These are phyloP conservation scores for Nigrospora oryzae DNA, from an alignment of 2,329 filamentous ascomycete genomes.

Conservation along the genomic window DNA sequence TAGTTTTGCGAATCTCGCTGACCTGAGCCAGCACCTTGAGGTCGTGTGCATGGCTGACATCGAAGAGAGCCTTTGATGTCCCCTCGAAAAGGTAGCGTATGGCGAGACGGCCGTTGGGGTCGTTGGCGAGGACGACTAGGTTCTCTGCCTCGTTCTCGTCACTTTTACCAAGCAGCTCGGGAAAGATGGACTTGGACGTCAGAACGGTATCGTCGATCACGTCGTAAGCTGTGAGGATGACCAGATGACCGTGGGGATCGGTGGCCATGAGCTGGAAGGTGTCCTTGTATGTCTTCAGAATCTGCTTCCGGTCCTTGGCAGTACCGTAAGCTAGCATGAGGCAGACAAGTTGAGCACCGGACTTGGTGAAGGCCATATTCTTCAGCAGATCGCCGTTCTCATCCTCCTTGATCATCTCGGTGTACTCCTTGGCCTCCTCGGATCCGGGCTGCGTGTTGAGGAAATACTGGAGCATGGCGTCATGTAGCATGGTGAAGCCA, in stretches of 20 bases:
- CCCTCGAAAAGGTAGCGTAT: conserved; percentile 77
- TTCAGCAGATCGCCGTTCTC: conserved; percentile 85
- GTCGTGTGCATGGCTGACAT: conserved; percentile 53
- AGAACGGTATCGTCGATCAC: conserved; percentile 92
- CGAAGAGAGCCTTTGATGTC: conserved; percentile 52
- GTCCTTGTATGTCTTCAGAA: conserved; percentile 85
- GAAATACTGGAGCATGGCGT: conserved; percentile 97
- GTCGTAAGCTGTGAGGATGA: conserved; percentile 81
- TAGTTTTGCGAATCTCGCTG: conserved; percentile 68
- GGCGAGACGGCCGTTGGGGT: conserved; percentile 56
- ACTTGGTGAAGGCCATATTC: conserved; percentile 92
- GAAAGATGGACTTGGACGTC: conserved; percentile 75
- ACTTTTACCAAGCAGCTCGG: conserved; percentile 73
- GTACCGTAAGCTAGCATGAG: conserved; percentile 74
- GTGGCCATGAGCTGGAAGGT: conserved; percentile 78
- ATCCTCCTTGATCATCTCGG: conserved; percentile 86
- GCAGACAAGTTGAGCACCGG: conserved; percentile 74
- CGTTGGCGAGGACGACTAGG: conserved; percentile 54
- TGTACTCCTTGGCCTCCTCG: conserved; percentile 76
- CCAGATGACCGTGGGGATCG: conserved; percentile 68
- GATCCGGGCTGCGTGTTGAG: conserved; percentile 67
- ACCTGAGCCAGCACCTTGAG: conserved; percentile 68
- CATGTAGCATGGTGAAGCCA: conserved; percentile 95
- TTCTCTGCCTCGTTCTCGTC: conserved; percentile 54
- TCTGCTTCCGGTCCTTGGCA: conserved; percentile 86